Base-by-base conservation (phyloP, 2,329 filamentous ascomycete species). In the Phoma sp. region DNA sequence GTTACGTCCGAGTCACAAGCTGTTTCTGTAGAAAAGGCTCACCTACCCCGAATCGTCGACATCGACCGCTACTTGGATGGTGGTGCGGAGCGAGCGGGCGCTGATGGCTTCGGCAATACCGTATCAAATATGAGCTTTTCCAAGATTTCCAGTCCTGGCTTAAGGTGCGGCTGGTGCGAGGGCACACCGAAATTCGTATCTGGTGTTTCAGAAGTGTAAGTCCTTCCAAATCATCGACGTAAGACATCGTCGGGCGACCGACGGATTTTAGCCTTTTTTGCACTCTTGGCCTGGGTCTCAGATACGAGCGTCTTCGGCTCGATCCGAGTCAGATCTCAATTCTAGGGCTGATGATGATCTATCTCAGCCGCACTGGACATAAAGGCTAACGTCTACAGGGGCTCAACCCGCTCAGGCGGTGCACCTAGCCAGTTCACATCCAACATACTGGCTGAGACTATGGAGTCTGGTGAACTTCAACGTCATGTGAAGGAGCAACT, bases 41-140 rank as follows among this genome's bases (percentile, higher is more conserved):
- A 74, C 29, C 61, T 92, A 8, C 91, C 92, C 2, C 85, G 92
- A 1, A 79, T 96, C 1, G 86, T 91, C 17, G 92, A 96, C 70
- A 79, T 96, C 51, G 92, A 96, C 73, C 79, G 85, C 7, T 81
- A 83, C 19, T 78, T 93, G 8, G 86, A 88, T 21, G 85, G 84
- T 1, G 82, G 83, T 15, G 33, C 84, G 74, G 60, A 78, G 56
- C 64, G 77, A 58, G 51, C 68, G 2, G 75, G 76, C 32, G 75
- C 78, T 3, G 81, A 86, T 73, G 80, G 80, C 38, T 96, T 94
- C 71, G 92, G 94, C 10, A 88, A 98, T 73, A 84, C 86, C 9
- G 80, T 93, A 32, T 93, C 89, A 67, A 98, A 98, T 72, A 92
- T 90, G 21, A 92, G 88, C 6, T 98, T 98, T 74, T 91, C 87